Conservation (phyloP, 352 stramenopile genomes). For the Elongisporangium prolatum region DNA sequence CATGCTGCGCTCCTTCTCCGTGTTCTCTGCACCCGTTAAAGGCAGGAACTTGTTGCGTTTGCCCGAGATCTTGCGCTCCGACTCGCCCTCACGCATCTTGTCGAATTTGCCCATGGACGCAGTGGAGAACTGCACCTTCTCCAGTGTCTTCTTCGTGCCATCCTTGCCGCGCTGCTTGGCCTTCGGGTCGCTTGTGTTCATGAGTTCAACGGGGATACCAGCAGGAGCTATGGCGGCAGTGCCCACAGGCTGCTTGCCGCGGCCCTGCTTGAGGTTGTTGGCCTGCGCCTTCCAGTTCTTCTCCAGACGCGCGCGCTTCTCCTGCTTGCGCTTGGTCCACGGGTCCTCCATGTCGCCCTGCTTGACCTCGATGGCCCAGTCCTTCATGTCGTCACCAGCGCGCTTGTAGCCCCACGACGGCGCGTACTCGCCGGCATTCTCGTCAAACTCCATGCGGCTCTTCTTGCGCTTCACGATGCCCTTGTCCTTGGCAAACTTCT, state of each 20-base stretch:
- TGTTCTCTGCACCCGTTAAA: constrained; percentile 58
- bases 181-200: constrained; percentile 64
- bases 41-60: constrained; percentile 84
- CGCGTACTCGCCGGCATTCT: constrained; percentile 91
- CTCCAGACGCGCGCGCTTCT: constrained; percentile 88
- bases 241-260: constrained; percentile 47
- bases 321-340: constrained; percentile 91
- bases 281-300: constrained; percentile 91
- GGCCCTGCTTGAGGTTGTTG: constrained; percentile 69
- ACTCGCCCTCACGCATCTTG: constrained; percentile 90
- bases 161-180: constrained; percentile 87
- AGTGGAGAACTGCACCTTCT: constrained; percentile 91
- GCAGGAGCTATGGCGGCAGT: constrained; percentile 43
- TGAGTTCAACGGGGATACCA: constrained; percentile 90
- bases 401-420: constrained; percentile 92
- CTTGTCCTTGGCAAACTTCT: constrained; percentile 98
- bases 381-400: constrained; percentile 80
- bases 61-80: constrained; percentile 82
- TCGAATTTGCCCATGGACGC: constrained; percentile 95
- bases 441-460: constrained; percentile 95
- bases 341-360: constrained; percentile 90
- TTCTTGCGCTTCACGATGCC: constrained; percentile 97
- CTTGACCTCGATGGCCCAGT: constrained; percentile 95
- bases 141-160: constrained; percentile 82
- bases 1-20: constrained; percentile 81